A percentile compares a stretch with the other conserved stretches of the same genome.
These are phyloP conservation scores for Leccinum laetum DNA, from an alignment of 1,284 basidiomycete species.

Conservation along the genomic window DNA sequence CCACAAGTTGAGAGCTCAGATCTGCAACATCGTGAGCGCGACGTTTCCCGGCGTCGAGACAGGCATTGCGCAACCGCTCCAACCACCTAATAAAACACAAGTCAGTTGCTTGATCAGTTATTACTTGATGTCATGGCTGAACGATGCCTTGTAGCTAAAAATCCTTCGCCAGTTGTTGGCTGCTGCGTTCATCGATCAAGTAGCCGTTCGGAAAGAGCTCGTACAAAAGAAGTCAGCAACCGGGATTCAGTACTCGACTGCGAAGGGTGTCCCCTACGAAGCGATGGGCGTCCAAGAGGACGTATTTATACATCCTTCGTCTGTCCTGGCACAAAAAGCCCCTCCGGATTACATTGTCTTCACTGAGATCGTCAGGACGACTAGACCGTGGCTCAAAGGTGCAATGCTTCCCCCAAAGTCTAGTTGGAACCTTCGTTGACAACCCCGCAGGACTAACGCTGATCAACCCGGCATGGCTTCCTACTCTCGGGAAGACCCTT, in stretches of 20 bases:
- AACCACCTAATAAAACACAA: conserved; percentile 76
- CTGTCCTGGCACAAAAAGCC: conserved; percentile 64
- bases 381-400: conserved; percentile 84
- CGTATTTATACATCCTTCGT: conserved; percentile 93
- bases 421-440: conserved; percentile 3
- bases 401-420: conserved; percentile 9
- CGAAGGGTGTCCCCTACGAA: conserved; percentile 83
- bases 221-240: conserved; percentile 54
- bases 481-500: conserved; percentile 76
- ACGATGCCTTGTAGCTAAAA: conserved; percentile 63
- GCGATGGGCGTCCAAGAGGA: conserved; percentile 85
- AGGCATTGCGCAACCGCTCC: conserved; percentile 59
- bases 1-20: conserved; percentile 93
- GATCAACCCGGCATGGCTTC: conserved; percentile 90
- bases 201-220: conserved; percentile 91
- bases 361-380: conserved; percentile 79
- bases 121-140: conserved; percentile 1
- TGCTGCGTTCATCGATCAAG: conserved; percentile 94
- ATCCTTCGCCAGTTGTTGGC: conserved; percentile 88
- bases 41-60: conserved; percentile 66
- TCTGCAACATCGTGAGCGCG: conserved; percentile 77
- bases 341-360: conserved; percentile 92
- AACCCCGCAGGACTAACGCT: conserved; percentile 70
- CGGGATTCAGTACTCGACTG: conserved; percentile 74
- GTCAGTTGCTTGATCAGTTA: conserved; percentile 37